phyloP scores from a whole-genome alignment of 148 eudicot genomes.

The Rhododendron simsii region DNA sequence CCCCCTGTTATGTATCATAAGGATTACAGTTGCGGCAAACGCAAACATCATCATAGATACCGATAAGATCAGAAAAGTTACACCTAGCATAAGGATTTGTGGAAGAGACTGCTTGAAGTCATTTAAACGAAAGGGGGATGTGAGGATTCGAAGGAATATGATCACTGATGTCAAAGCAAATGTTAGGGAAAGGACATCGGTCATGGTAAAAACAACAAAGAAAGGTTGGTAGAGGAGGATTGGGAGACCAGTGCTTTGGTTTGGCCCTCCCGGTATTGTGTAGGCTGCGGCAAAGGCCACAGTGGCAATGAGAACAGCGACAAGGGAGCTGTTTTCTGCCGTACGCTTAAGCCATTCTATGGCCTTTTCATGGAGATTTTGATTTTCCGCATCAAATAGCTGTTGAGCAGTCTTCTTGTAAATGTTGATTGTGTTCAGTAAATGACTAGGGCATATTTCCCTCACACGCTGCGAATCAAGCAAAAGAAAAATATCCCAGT shows the following conservation, averaged over 20 bases:
- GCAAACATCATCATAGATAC: constrained; percentile 15
- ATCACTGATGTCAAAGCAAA: neutral
- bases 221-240: constrained; percentile 6
- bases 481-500: neutral
- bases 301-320: constrained; percentile 8
- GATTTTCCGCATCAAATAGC: neutral
- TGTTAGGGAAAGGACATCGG: constrained; percentile 12
- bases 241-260: neutral
- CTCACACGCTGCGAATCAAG: neutral
- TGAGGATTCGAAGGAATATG: constrained; percentile 4
- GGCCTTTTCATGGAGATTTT: neutral
- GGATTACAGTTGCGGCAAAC: constrained; percentile 7
- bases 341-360: constrained; percentile 12
- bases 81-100: constrained; percentile 1
- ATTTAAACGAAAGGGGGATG: neutral
- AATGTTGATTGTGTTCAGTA: neutral
- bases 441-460: neutral
- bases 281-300: constrained; percentile 17
- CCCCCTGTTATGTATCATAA: neutral
- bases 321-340: constrained; percentile 5
- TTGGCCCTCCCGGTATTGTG: constrained; percentile 7
- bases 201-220: constrained; percentile 10
- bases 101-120: constrained; percentile 12
- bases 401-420: neutral
- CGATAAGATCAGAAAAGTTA: constrained; percentile 2